phyloP scores from a whole-genome alignment of 2,329 filamentous ascomycete genomes.

The Trichoderma sp. region DNA sequence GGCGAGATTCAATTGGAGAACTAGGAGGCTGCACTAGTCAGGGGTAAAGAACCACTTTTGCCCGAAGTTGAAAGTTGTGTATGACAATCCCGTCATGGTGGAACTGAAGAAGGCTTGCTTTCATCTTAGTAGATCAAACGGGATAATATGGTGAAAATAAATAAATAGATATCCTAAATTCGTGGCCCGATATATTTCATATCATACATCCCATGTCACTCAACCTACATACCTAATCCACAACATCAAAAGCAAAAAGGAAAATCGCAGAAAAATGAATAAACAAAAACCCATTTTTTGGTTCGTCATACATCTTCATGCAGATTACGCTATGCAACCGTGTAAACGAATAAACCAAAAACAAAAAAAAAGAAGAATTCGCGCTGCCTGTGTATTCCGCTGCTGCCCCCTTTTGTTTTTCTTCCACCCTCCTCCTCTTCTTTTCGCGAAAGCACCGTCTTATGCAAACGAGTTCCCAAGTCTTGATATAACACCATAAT shows the following conservation, averaged over 20 bases:
- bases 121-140: background rate
- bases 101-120: background rate
- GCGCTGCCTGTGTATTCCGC: background rate
- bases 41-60: conserved; percentile 5
- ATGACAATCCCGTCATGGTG: background rate
- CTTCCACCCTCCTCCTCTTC: background rate
- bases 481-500: background rate
- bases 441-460: background rate
- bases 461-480: background rate
- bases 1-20: background rate
- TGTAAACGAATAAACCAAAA: background rate
- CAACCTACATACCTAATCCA: background rate
- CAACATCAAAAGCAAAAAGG: background rate
- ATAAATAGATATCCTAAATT: background rate
- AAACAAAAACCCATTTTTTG: background rate
- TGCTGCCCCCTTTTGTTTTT: background rate
- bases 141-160: background rate
- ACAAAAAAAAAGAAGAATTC: background rate
- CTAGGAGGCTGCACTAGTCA: background rate
- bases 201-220: background rate
- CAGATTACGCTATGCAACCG: background rate
- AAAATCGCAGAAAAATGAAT: background rate
- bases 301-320: background rate
- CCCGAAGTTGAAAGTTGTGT: background rate
- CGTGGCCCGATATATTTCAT: background rate